Base-by-base conservation (phyloP, 768 basidiomycete genomes). In the Psilocybe sp. region DNA sequence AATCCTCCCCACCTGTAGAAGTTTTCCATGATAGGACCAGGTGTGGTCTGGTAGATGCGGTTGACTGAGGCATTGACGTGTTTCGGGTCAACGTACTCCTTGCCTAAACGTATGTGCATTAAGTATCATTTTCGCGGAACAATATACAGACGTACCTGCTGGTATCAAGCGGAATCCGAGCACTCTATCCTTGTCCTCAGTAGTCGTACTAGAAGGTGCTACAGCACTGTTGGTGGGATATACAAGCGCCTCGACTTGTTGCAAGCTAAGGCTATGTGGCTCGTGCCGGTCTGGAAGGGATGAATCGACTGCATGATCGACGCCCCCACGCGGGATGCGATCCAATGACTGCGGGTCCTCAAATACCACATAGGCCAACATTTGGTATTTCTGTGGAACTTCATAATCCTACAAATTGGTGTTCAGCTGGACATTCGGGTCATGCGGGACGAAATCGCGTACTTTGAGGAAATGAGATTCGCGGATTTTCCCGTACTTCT, bases 401-500 rank as follows among this genome's bases (percentile, higher is more conserved):
- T 81, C 80, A 34, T 55, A 69, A 54, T 84, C 81, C 82, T 82
- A 18, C 38, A 32, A 16, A 32, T 12, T 37, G n/a, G 28, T 34
- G 18, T 49, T 14, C 40, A 18, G 40, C 37, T 44, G 31, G 47
- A 44, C 10, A 35, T 1, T 44, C 31, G 14, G 12, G 40, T 42
- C 9, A 28, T 14, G 28, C 12, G 16, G 18, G 16, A 41, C 48
- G 48, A 40, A 40, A 5, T 14, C 33, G 64, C 69, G 16, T 57
- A 80, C 80, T 65, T 72, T 69, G 31, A 62, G 52, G 36, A 76
- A 67, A 39, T 64, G 62, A 41, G 69, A 78, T 46, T 78, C 76
- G 20, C 69, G 61, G 32, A 83, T 58, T 8, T 69, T 64, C 12
- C 81, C 81, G 61, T 76, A 81, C 47, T 72, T 75, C 14, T 72